Evolutionary conservation across 2,329 filamentous ascomycete species (phyloP).

Genomic region (Curvularia lunata): DNA sequence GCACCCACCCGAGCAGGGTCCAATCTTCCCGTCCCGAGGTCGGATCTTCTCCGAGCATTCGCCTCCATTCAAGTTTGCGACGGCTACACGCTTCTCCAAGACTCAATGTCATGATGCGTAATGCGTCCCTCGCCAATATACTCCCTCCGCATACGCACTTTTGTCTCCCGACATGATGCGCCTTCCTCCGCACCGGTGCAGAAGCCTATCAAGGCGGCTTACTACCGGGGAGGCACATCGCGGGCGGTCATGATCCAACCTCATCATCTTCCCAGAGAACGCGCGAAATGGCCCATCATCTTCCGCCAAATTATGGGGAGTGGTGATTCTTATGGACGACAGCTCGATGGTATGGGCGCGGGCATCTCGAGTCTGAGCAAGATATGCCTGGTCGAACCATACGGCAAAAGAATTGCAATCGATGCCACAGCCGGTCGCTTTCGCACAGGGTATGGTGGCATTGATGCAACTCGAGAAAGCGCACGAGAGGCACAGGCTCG

Average conservation of each 20-base stretch:
- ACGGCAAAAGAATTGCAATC: conserved; percentile 11
- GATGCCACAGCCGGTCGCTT: conserved; percentile 8
- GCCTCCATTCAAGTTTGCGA: conserved; percentile 1
- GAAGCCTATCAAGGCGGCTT: conserved; percentile 54
- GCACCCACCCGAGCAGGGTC: conserved; percentile 17
- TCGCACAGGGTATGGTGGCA: conserved; percentile 19
- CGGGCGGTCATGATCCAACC: conserved; percentile 67
- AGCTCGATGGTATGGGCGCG: conserved; percentile 74
- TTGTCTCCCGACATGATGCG: conserved; percentile 15
- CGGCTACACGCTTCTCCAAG: conserved; percentile 2
- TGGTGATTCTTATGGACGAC: conserved; percentile 70
- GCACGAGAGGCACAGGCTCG: conserved; percentile 9
- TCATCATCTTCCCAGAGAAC: conserved; percentile 58
- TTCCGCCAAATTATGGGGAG: conserved; percentile 66
- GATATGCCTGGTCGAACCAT: conserved; percentile 67
- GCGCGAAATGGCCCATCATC: conserved; percentile 58
- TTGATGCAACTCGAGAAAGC: conserved; percentile 18
- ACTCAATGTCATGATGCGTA: conserved; percentile 25
- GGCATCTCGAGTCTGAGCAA: conserved; percentile 74
- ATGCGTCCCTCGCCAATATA: conserved; percentile 32
- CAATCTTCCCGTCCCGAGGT: conserved; percentile 26
- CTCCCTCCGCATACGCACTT: conserved; percentile 23
- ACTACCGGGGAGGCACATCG: conserved; percentile 74
- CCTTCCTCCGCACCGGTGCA: conserved; percentile 21
- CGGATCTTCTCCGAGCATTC: conserved; percentile 22